Evolutionary conservation across 2,329 filamentous ascomycete species (phyloP), one percentile per base, ranked within the genome.

Genomic region (Zymoseptoria crescenta): DNA sequence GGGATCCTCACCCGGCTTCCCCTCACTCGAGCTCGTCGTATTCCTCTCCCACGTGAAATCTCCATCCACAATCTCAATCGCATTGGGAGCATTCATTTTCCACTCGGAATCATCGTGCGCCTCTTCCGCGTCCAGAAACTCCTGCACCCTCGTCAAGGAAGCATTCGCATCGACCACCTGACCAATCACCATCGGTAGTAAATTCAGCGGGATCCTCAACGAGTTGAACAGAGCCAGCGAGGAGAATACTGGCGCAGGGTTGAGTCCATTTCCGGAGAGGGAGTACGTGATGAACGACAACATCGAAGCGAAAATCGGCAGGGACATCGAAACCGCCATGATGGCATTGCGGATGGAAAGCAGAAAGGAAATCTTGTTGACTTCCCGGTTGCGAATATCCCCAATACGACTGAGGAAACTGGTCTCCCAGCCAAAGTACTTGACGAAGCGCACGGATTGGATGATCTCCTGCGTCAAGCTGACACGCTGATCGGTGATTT

Each of bases 301-400:
- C 91, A 97, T 96, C 1, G 92, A 95, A 0, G 93, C 91, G 67
- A 97, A 96, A 56, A 96, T 89, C 6, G 94, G 93, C 69, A 96
- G 82, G 0, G 90, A 88, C 81, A 96, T 84, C 69, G 89, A 89
- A 54, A 94, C 80, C 10, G 90, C 88, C 73, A 91, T 87, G 76
- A 96, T 91, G 49, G 81, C 90, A 71, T 95, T 95, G 67, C 91
- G 84, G 65, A 95, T 89, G 1, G 88, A 84, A 28, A 97, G 77
- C 52, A 97, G 76, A 13, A 91, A 77, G 72, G 96, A 92, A 59
- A 97, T 91, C n/a, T 87, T 84, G 58, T 81, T 77, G 61, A 97
- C 91, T 73, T 97, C 93, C 61, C 81, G 82, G 56, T 80, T 80
- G 59, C 93, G 84, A 62, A 96, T 88, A 24, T 85, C 81, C 54